Percentiles rank a stretch among this genome's conserved stretches.
Conservation (phyloP, 2,329 filamentous ascomycete species). For the Fusarium torulosum region DNA sequence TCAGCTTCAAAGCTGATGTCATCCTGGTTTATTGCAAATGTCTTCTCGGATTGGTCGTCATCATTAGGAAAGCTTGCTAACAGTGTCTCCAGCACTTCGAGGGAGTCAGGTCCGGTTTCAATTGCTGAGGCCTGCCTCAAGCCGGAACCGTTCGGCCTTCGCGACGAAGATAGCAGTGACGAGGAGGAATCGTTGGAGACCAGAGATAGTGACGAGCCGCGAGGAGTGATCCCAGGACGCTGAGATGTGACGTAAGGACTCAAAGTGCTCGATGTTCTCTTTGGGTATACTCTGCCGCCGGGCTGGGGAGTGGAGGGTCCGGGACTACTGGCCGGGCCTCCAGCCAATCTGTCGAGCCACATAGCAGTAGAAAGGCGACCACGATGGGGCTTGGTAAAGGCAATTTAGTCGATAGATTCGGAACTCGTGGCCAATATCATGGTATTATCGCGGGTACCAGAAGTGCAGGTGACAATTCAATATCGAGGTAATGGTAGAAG, state of each 20-base stretch:
- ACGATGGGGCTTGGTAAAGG: conserved; percentile 4
- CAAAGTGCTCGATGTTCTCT: conserved; percentile 75
- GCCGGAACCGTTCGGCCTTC: conserved; percentile 75
- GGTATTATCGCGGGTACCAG: conserved; percentile 22
- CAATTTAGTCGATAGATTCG: conserved; percentile 16
- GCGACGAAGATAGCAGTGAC: conserved; percentile 75
- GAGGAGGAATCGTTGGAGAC: conserved; percentile 80
- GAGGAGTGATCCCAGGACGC: conserved; percentile 75
- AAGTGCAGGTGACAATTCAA: conserved; percentile 10
- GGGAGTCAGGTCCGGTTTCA: conserved; percentile 73
- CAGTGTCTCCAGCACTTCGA: conserved; percentile 73
- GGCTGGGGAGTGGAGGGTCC: conserved; percentile 71
- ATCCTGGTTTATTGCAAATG: conserved; percentile 56
- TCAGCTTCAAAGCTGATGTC: conserved; percentile 77
- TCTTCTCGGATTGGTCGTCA: conserved; percentile 20
- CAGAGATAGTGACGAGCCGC: conserved; percentile 84
- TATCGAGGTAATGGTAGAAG: conserved; percentile 28
- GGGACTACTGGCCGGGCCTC: conserved; percentile 70
- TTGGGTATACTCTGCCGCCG: conserved; percentile 74
- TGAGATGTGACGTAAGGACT: conserved; percentile 76
- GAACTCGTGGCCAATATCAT: conserved; percentile 16
- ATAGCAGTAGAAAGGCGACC: conserved; percentile 61
- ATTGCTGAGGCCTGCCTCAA: conserved; percentile 70
- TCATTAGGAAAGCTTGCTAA: conserved; percentile 51
- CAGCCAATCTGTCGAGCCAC: conserved; percentile 92